A percentile compares a stretch with the other conserved stretches of the same genome.
phyloP scores from a whole-genome alignment of 2,329 filamentous ascomycete species.

The Colletotrichum horii region DNA sequence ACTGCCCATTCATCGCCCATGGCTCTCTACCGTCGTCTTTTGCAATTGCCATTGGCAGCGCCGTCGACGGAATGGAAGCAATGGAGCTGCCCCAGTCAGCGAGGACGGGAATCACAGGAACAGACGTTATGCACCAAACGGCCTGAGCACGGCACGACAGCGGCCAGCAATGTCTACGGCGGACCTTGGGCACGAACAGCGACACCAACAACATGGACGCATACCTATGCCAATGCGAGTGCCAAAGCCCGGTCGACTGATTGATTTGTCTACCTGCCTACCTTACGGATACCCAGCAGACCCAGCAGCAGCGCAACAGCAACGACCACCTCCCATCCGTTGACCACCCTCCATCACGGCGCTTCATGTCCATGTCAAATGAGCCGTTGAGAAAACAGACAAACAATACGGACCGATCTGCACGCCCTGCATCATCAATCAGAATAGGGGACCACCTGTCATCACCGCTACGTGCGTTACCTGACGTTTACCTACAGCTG shows the following conservation, averaged over 20 bases:
- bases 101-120: neutral
- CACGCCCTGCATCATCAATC: conserved; percentile 14
- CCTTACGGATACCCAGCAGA: neutral
- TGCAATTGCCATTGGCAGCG: neutral
- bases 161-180: neutral
- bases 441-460: conserved; percentile 4
- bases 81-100: neutral
- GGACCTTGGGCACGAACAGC: neutral
- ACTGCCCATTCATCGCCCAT: neutral
- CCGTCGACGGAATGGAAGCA: neutral
- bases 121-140: neutral
- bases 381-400: neutral
- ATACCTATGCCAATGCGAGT: neutral
- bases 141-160: neutral
- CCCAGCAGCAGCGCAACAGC: neutral
- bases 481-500: neutral
- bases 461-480: neutral
- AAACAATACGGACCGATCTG: neutral
- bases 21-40: neutral
- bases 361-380: neutral
- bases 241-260: neutral
- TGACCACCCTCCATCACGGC: neutral
- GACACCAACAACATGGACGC: neutral
- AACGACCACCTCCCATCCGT: neutral
- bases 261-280: neutral